phyloP scores from a whole-genome alignment of 2,329 filamentous ascomycete genomes.

The Chrysoporthe puriensis region DNA sequence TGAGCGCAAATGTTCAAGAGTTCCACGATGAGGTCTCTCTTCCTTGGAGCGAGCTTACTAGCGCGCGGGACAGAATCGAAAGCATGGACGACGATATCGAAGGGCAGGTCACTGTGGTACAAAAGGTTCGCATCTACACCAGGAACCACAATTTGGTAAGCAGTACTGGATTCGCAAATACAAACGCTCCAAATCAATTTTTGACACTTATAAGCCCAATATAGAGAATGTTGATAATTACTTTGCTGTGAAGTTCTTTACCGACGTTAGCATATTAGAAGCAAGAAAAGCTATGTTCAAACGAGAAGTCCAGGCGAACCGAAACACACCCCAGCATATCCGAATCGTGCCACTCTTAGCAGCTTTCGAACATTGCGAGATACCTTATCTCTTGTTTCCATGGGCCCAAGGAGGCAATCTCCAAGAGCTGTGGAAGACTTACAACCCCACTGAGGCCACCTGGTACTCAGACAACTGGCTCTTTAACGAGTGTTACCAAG shows the following conservation, averaged over 20 bases:
- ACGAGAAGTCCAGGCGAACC: background rate
- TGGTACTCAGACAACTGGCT: background rate
- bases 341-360: background rate
- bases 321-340: background rate
- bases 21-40: background rate
- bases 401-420: background rate
- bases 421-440: background rate
- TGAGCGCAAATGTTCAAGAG: background rate
- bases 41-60: background rate
- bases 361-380: background rate
- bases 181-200: no score
- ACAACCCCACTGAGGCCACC: background rate
- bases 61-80: no score
- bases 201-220: no score
- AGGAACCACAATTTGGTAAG: conserved; percentile 1
- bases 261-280: background rate
- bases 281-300: background rate
- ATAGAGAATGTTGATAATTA: no score
- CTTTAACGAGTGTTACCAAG: background rate
- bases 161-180: background rate
- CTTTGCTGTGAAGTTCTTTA: background rate
- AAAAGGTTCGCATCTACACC: background rate
- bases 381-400: background rate
- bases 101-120: background rate
- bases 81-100: background rate